Conservation (phyloP, 345 rosid genomes). For the Isatis tinctoria region DNA sequence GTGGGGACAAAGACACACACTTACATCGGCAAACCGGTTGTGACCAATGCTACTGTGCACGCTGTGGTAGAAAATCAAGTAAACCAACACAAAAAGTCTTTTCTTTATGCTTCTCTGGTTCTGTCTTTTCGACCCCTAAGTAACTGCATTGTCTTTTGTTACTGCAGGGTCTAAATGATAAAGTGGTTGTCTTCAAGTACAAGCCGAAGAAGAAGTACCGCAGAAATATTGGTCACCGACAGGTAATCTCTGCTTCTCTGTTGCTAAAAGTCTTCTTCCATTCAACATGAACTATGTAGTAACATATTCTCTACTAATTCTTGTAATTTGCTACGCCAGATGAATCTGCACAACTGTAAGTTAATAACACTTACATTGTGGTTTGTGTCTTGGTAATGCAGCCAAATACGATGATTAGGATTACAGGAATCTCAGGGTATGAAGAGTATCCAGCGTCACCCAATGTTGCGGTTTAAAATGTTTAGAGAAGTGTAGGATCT, state of each 20-base stretch:
- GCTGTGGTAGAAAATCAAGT: constrained; percentile 97
- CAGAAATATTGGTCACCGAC: constrained; percentile 95
- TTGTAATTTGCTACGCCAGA: not conserved
- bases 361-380: not conserved
- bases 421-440: constrained; percentile 79
- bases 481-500: not conserved
- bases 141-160: not conserved
- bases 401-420: constrained; percentile 89
- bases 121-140: not conserved
- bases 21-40: constrained; percentile 87
- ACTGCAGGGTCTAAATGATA: constrained; percentile 72
- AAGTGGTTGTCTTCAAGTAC: constrained; percentile 88
- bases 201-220: constrained; percentile 92
- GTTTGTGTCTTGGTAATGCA: constrained; percentile 32
- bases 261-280: not conserved
- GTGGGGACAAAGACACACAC: constrained; percentile 86
- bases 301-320: not conserved
- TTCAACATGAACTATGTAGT: not conserved
- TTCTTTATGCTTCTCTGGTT: not conserved
- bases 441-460: constrained; percentile 64
- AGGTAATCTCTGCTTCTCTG: constrained; percentile 44
- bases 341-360: not conserved
- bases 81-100: not conserved
- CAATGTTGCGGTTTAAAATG: constrained; percentile 16
- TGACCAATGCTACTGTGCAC: constrained; percentile 90